Evolutionary conservation across 768 basidiomycete genomes (phyloP).

Genomic region (Sistotremastrum suecicum): DNA sequence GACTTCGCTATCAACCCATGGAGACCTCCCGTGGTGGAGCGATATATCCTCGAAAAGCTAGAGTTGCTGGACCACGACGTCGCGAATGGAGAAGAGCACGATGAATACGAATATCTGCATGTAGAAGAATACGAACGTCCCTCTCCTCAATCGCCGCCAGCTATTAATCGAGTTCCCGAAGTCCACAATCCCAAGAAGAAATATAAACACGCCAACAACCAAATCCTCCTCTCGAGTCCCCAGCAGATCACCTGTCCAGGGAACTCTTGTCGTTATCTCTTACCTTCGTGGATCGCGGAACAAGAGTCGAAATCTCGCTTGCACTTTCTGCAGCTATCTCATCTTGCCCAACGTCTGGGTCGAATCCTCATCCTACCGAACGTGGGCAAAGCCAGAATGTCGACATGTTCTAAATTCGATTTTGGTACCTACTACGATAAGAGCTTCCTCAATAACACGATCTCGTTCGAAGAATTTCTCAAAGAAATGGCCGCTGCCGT

Average conservation of each 20-base stretch:
- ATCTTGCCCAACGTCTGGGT: slow-evolving; percentile 33
- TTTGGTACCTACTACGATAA: slow-evolving; percentile 38
- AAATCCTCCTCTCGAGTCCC: not conserved
- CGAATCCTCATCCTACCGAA: slow-evolving; percentile 49
- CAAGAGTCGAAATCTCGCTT: slow-evolving; percentile 45
- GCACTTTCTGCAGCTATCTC: slow-evolving; percentile 38
- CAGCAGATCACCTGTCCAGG: slow-evolving; percentile 10
- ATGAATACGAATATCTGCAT: slow-evolving; percentile 1
- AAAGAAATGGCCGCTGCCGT: too few species aligned
- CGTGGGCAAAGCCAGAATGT: slow-evolving; percentile 40
- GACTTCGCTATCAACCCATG: too few species aligned
- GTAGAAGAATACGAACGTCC: not conserved
- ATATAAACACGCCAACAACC: not conserved
- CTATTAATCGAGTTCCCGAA: slow-evolving; percentile 22
- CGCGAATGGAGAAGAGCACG: slow-evolving; percentile 9
- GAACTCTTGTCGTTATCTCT: slow-evolving; percentile 28
- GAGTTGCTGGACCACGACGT: slow-evolving; percentile 11
- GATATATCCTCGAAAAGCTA: slow-evolving; percentile 15
- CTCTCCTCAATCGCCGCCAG: slow-evolving; percentile 16
- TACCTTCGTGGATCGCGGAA: slow-evolving; percentile 36
- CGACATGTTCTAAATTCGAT: slow-evolving; percentile 33
- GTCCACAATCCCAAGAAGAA: not conserved
- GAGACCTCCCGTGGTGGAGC: slow-evolving; percentile 12
- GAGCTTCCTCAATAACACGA: not conserved
- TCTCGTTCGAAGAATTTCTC: too few species aligned